Evolutionary conservation across 805 yeast genomes (phyloP).

Genomic region (Jamesozyma jinghongensis): DNA sequence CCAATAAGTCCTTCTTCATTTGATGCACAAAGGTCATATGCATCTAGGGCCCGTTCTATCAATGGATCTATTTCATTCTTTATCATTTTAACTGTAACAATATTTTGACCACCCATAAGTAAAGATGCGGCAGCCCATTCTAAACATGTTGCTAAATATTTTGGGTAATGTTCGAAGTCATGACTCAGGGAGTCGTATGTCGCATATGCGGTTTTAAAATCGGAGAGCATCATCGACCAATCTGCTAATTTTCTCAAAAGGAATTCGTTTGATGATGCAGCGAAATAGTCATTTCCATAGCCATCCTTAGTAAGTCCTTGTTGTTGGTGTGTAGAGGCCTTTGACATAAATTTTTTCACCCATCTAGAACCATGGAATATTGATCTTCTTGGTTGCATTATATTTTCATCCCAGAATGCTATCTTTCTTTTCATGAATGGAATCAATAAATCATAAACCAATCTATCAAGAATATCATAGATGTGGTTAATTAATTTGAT

Average conservation of each 20-base stretch:
- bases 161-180: slow-evolving; percentile 53
- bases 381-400: slow-evolving; percentile 67
- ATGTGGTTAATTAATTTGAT: slow-evolving; percentile 15
- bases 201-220: slow-evolving; percentile 73
- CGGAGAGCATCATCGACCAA: slow-evolving; percentile 85
- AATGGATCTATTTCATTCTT: slow-evolving; percentile 40
- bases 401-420: slow-evolving; percentile 77
- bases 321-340: slow-evolving; percentile 9
- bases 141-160: slow-evolving; percentile 58
- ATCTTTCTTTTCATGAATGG: slow-evolving; percentile 84
- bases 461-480: slow-evolving; percentile 19
- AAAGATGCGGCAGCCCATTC: slow-evolving; percentile 77
- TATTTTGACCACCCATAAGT: slow-evolving; percentile 44
- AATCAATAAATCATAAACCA: slow-evolving; percentile 30
- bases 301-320: slow-evolving; percentile 35
- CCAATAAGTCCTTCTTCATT: background rate
- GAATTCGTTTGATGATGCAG: slow-evolving; percentile 58
- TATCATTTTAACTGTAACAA: slow-evolving; percentile 34
- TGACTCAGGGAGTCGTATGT: slow-evolving; percentile 76
- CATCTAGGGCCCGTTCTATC: slow-evolving; percentile 17
- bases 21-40: slow-evolving; percentile 32
- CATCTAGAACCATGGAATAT: slow-evolving; percentile 60
- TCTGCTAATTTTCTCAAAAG: slow-evolving; percentile 78
- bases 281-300: slow-evolving; percentile 45
- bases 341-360: slow-evolving; percentile 34